Conservation (phyloP, 768 basidiomycete genomes). For the Boletus subparvulus region DNA sequence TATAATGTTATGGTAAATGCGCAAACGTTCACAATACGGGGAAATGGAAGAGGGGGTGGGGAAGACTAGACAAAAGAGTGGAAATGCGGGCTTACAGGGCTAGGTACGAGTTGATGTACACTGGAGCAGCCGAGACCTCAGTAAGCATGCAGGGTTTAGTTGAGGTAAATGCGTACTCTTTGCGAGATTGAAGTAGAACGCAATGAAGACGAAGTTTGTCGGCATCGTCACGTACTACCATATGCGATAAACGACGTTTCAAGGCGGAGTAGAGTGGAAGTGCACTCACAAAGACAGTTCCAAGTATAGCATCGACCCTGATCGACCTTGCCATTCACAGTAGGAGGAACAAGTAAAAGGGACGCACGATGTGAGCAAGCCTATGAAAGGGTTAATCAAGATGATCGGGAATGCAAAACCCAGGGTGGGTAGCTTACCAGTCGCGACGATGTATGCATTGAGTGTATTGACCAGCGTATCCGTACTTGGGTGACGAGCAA, state of each 20-base stretch:
- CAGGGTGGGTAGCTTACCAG: constrained; percentile 35
- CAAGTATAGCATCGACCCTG: constrained; percentile 47
- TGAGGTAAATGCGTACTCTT: constrained; percentile 42
- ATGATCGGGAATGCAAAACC: constrained; percentile 14
- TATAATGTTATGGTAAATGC: not conserved
- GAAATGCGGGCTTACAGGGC: constrained; percentile 34
- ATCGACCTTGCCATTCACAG: not conserved
- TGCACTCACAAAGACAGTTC: constrained; percentile 38
- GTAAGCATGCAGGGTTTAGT: not conserved
- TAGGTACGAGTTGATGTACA: constrained; percentile 57
- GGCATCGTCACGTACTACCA: constrained; percentile 48
- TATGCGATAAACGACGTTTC: not conserved
- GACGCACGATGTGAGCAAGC: constrained; percentile 39
- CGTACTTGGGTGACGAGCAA: constrained; percentile 35
- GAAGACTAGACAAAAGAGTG: not conserved
- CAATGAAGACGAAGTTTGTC: constrained; percentile 51
- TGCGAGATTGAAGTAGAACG: constrained; percentile 49
- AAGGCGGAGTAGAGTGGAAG: not conserved
- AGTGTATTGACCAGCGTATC: constrained; percentile 47
- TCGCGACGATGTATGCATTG: constrained; percentile 53
- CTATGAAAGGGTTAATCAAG: constrained; percentile 28
- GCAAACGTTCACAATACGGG: not conserved
- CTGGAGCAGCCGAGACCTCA: constrained; percentile 25
- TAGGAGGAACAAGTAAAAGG: not conserved
- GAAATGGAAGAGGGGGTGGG: not conserved